A percentile compares a stretch with the other conserved stretches of the same genome.
phyloP scores from a whole-genome alignment of 163 green algal species.

The Chlamydomonas reinhardtii region DNA sequence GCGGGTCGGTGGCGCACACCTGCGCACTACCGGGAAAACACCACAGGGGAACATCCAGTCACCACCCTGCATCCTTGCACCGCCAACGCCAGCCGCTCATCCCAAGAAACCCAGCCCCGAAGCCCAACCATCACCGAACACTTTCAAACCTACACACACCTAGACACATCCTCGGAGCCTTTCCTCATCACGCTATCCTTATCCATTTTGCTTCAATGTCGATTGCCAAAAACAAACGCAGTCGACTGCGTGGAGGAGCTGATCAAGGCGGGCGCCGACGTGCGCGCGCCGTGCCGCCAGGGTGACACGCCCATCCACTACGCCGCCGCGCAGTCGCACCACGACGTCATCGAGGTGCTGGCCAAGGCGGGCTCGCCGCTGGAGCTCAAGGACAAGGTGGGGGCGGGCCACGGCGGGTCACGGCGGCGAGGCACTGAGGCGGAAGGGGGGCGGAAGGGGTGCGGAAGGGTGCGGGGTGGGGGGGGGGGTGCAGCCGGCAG shows the following conservation, averaged over 20 bases:
- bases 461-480: background rate
- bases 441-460: background rate
- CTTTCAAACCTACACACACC: too few relatives aligned
- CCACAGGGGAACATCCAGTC: too few relatives aligned
- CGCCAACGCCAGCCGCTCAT: too few relatives aligned
- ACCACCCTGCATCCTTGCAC: too few relatives aligned
- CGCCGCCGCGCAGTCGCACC: background rate
- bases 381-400: conserved; percentile 3
- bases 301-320: background rate
- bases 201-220: too few relatives aligned
- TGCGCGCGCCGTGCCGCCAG: background rate
- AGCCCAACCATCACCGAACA: too few relatives aligned
- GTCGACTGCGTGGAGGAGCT: background rate
- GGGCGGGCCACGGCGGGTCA: background rate
- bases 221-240: background rate
- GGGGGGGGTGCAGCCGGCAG: background rate
- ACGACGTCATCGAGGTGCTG: background rate
- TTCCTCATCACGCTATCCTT: too few relatives aligned
- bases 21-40: too few relatives aligned
- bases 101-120: too few relatives aligned
- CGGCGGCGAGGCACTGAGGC: background rate
- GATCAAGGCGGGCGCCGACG: background rate
- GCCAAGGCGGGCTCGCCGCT: background rate
- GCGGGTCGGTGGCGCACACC: too few relatives aligned
- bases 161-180: too few relatives aligned